phyloP scores from a whole-genome alignment of 179 eudicot species.

The Silene coronaria region DNA sequence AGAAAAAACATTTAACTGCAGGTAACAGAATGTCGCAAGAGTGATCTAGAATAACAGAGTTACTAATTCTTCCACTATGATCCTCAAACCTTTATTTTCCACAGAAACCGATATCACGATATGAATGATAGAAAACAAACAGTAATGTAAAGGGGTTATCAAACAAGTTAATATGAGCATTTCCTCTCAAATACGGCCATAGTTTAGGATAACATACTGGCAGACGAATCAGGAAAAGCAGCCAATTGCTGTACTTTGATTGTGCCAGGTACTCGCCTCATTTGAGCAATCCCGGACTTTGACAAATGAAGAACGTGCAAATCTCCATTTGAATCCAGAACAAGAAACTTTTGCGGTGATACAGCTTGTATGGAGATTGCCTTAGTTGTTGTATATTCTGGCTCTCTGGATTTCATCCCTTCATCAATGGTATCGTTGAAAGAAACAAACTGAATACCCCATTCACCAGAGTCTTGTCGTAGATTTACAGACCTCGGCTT shows the following conservation, averaged over 20 bases:
- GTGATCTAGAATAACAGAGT: neutral
- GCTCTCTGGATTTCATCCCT: constrained; percentile 25
- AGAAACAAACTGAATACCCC: constrained; percentile 49
- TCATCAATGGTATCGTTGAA: constrained; percentile 39
- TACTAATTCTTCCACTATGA: neutral
- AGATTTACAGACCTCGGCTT: constrained; percentile 55
- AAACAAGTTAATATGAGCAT: neutral
- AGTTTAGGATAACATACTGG: constrained; percentile 36
- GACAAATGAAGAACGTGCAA: constrained; percentile 45
- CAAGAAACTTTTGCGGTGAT: constrained; percentile 52
- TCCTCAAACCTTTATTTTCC: neutral
- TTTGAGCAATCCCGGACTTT: constrained; percentile 31
- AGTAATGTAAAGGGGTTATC: neutral
- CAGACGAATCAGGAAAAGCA: constrained; percentile 48
- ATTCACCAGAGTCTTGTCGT: constrained; percentile 56
- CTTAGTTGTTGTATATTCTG: constrained; percentile 33
- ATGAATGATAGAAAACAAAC: neutral
- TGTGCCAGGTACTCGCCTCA: constrained; percentile 42
- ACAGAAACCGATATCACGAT: neutral
- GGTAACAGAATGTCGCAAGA: neutral
- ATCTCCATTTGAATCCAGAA: constrained; percentile 57
- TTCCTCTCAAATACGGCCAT: neutral
- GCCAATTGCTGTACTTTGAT: constrained; percentile 57
- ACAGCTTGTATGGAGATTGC: constrained; percentile 54
- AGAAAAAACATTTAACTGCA: neutral